A percentile compares a stretch with the other conserved stretches of the same genome.
phyloP scores from a whole-genome alignment of 371 early-diverging fungal species.

The Cokeromyces recurvatus region DNA sequence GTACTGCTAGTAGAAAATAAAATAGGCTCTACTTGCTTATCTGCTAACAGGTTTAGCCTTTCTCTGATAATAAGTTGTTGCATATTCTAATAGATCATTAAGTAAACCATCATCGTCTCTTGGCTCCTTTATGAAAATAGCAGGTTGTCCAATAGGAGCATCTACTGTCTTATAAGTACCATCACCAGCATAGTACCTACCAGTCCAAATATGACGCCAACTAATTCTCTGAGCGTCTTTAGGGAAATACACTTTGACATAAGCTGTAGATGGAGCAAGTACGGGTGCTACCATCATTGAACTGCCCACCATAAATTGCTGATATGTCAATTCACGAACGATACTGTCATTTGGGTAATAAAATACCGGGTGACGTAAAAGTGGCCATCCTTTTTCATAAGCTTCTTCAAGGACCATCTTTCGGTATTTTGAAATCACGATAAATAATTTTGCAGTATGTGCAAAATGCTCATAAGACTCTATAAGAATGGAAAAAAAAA shows the following conservation, averaged over 20 bases:
- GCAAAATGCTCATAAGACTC: constrained; percentile 35
- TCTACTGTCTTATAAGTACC: constrained; percentile 32
- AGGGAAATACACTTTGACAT: constrained; percentile 46
- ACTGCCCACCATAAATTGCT: constrained; percentile 34
- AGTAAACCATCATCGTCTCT: constrained; percentile 35
- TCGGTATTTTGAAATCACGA: constrained; percentile 29
- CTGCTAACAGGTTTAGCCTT: constrained; percentile 8
- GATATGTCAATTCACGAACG: constrained; percentile 27
- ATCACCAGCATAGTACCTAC: constrained; percentile 33
- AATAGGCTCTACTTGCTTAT: no score
- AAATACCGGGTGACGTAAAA: constrained; percentile 44
- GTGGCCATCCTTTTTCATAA: constrained; percentile 46
- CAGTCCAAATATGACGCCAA: constrained; percentile 48
- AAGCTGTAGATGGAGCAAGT: constrained; percentile 27
- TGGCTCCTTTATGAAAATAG: constrained; percentile 44
- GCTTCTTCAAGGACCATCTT: constrained; percentile 40
- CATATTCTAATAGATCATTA: constrained; percentile 30
- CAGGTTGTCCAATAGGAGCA: constrained; percentile 41
- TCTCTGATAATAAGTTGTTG: constrained; percentile 20
- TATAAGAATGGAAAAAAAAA: no score
- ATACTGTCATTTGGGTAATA: constrained; percentile 44
- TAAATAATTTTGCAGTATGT: constrained; percentile 33
- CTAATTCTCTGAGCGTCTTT: constrained; percentile 17
- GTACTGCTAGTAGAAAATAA: no score
- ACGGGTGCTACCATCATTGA: constrained; percentile 37